These are phyloP conservation scores for Aspergillus funiculosus DNA, from an alignment of 495 filamentous ascomycete genomes.

Conservation along the genomic window DNA sequence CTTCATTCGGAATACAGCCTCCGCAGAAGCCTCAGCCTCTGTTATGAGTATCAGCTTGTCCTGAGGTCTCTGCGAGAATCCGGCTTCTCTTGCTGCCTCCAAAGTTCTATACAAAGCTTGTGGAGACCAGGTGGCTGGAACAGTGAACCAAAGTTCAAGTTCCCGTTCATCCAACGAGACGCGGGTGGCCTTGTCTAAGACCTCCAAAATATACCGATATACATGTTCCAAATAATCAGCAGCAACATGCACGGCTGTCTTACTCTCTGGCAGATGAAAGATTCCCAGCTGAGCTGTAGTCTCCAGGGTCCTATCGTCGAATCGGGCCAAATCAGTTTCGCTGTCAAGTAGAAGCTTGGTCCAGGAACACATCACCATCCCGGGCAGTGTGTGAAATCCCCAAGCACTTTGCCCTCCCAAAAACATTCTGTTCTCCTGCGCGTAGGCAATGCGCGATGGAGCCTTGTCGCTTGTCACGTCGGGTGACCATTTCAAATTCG, in stretches of 20 bases:
- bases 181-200: neutral
- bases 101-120: neutral
- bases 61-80: neutral
- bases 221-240: neutral
- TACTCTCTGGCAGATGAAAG: neutral
- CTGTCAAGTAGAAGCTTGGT: neutral
- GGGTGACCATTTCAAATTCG: no score
- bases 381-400: neutral
- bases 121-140: neutral
- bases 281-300: neutral
- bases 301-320: neutral
- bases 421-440: neutral
- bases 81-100: neutral
- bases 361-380: neutral
- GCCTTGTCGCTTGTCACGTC: slow-evolving; percentile 8
- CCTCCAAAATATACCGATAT: neutral
- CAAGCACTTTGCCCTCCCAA: no score
- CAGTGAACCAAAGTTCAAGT: neutral
- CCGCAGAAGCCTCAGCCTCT: neutral
- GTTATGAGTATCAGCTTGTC: neutral
- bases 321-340: no score
- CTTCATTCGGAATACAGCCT: neutral
- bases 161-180: no score
- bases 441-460: slow-evolving; percentile 11
- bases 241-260: neutral